These are phyloP conservation scores for Jatropha curcas DNA, from an alignment of 345 rosid species.

Conservation along the genomic window DNA sequence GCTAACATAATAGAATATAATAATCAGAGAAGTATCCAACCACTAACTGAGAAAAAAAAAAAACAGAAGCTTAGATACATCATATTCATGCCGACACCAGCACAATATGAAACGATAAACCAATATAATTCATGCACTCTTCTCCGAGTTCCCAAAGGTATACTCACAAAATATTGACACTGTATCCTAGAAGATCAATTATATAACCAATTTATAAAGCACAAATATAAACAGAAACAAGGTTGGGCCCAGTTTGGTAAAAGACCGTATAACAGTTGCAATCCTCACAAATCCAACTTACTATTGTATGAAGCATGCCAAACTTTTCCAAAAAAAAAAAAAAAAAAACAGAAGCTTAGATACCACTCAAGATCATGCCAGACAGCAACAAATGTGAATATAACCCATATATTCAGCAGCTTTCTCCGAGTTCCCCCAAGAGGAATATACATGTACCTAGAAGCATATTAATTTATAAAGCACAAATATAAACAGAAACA, in stretches of 20 bases:
- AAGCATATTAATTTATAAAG: slow-evolving; percentile 14
- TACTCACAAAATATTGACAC: too few species aligned
- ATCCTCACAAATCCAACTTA: slow-evolving; percentile 99
- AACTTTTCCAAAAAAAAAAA: slow-evolving; percentile 83
- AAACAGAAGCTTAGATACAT: slow-evolving; percentile 39
- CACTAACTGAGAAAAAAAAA: too few species aligned
- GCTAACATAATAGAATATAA: too few species aligned
- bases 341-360: neutral
- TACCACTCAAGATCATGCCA: slow-evolving; percentile 99
- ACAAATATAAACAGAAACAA: slow-evolving; percentile 8
- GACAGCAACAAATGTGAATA: slow-evolving; percentile 91
- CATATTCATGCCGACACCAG: slow-evolving; percentile 94
- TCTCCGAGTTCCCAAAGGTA: slow-evolving; percentile 85
- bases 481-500: slow-evolving; percentile 9
- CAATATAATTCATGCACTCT: slow-evolving; percentile 86
- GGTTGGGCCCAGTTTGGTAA: slow-evolving; percentile 7
- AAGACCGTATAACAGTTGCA: slow-evolving; percentile 30
- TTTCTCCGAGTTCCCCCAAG: slow-evolving; percentile 88
- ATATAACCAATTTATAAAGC: slow-evolving; percentile 10
- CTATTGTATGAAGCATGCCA: slow-evolving; percentile 98
- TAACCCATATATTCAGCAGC: slow-evolving; percentile 81
- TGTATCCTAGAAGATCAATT: slow-evolving; percentile 69
- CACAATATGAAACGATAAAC: slow-evolving; percentile 91
- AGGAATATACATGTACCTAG: slow-evolving; percentile 94
- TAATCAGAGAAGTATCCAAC: too few species aligned